phyloP scores from a whole-genome alignment of 305 asterid genomes.

The Fraxinus greggii region DNA sequence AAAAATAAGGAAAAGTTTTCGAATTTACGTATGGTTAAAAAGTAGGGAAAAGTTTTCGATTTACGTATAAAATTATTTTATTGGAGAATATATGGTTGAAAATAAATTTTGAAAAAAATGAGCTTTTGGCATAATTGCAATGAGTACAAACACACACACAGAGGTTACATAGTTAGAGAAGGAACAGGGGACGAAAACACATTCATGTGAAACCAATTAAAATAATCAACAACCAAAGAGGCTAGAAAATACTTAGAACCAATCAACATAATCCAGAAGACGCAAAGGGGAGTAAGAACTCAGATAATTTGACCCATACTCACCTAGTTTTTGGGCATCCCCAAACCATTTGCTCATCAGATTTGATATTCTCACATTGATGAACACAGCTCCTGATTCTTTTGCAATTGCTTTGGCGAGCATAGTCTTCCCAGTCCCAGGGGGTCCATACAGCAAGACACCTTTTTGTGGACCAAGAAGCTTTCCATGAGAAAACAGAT shows the following conservation, averaged over 20 bases:
- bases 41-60: too few relatives aligned
- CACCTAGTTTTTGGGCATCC: slow-evolving; percentile 93
- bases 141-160: background rate
- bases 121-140: background rate
- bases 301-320: slow-evolving; percentile 21
- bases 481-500: slow-evolving; percentile 77
- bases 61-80: too few relatives aligned
- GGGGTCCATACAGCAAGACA: slow-evolving; percentile 89
- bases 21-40: too few relatives aligned
- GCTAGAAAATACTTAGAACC: background rate
- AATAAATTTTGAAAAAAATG: too few relatives aligned
- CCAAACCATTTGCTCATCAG: slow-evolving; percentile 99
- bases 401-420: slow-evolving; percentile 97
- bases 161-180: background rate
- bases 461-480: slow-evolving; percentile 95
- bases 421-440: slow-evolving; percentile 98
- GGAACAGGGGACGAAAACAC: background rate
- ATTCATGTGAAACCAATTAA: background rate
- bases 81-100: too few relatives aligned
- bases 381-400: slow-evolving; percentile 89
- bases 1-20: too few relatives aligned
- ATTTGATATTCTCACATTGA: slow-evolving; percentile 74
- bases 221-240: background rate
- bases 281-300: slow-evolving; percentile 3
- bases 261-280: background rate